phyloP scores from a whole-genome alignment of 2,329 filamentous ascomycete genomes.

The Aureobasidium sp. region DNA sequence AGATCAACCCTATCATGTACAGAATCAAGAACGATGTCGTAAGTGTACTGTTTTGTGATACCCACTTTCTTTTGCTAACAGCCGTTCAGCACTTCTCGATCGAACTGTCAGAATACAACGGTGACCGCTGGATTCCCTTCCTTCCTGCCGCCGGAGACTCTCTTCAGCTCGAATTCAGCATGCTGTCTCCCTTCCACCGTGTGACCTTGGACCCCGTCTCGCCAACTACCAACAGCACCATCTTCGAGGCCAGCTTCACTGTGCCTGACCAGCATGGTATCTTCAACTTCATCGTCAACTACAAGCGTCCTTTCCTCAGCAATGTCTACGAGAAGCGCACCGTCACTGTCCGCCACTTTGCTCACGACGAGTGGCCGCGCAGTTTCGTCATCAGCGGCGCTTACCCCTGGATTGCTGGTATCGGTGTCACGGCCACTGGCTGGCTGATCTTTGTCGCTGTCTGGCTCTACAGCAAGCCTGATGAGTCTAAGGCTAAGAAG shows the following conservation, averaged over 20 bases:
- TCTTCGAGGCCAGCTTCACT: constrained; percentile 69
- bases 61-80: background rate
- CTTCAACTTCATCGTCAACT: constrained; percentile 97
- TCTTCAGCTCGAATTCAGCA: constrained; percentile 93
- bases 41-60: constrained; percentile 39
- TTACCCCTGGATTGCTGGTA: constrained; percentile 90
- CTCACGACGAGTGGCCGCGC: constrained; percentile 92
- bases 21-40: constrained; percentile 95
- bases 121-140: constrained; percentile 70
- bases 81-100: constrained; percentile 67
- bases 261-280: constrained; percentile 97
- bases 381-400: constrained; percentile 84
- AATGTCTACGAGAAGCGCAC: constrained; percentile 90
- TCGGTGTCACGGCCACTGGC: constrained; percentile 73
- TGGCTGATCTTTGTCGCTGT: constrained; percentile 79
- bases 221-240: constrained; percentile 59
- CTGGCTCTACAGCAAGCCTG: constrained; percentile 74
- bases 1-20: constrained; percentile 78
- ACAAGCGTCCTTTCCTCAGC: constrained; percentile 88
- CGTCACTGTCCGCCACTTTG: constrained; percentile 91
- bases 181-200: constrained; percentile 96
- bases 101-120: constrained; percentile 77
- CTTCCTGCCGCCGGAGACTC: constrained; percentile 60
- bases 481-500: constrained; percentile 38
- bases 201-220: constrained; percentile 58